Percentiles rank a stretch among this genome's conserved stretches.
These are phyloP conservation scores for Chenopodium quinoa DNA, from an alignment of 148 eudicot genomes.

Conservation along the genomic window DNA sequence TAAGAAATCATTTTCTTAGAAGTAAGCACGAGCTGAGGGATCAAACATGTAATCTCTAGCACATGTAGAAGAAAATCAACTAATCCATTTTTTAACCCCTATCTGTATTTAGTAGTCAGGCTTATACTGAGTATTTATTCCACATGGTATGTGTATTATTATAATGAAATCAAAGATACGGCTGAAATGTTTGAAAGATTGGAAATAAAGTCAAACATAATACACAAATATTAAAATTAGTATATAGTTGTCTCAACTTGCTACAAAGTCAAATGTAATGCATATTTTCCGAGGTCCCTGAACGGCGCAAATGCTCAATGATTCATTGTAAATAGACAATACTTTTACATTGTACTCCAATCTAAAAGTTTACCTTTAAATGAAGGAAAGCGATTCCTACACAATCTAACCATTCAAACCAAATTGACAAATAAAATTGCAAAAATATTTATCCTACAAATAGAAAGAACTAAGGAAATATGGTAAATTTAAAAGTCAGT, in stretches of 20 bases:
- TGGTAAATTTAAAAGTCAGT: background rate
- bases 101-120: no score
- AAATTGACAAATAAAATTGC: background rate
- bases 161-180: no score
- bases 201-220: no score
- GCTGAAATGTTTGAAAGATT: no score
- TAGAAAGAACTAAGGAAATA: background rate
- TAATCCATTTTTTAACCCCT: no score
- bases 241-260: background rate
- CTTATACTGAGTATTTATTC: no score
- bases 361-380: background rate
- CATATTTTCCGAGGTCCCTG: background rate
- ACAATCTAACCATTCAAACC: background rate
- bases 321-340: background rate
- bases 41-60: no score
- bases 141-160: no score
- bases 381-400: background rate
- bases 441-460: background rate
- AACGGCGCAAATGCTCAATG: background rate
- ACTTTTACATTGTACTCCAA: background rate
- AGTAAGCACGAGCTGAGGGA: no score
- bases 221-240: no score
- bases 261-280: background rate
- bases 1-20: no score
- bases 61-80: no score